Base-by-base conservation (phyloP, 2,329 filamentous ascomycete species). In the Gremmenia infestans region DNA sequence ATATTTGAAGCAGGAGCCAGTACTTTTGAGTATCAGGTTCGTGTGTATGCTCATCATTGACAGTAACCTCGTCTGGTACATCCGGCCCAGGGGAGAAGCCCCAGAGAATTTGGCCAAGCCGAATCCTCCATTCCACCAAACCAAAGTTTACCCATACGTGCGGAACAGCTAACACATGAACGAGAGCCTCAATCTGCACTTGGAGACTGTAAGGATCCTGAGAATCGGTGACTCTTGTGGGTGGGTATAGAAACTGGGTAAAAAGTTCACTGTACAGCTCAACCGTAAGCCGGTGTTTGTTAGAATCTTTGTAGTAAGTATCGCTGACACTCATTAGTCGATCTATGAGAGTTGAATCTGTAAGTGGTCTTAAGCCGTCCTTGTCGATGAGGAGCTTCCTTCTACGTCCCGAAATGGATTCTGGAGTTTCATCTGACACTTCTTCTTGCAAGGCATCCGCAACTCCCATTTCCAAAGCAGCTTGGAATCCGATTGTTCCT, bases 141-240 rank as follows among this genome's bases (percentile, higher is more conserved):
- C 85, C 87, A 61, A 91, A 87, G 70, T 91, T 86, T 51, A 87
- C 79, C 87, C 87, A 91, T 47, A 88, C 80, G 54, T 86, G 85
- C 53, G 83, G 78, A 7, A 81, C 73, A 0, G 80, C 81, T 46
- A 91, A 76, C 9, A 87, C 80, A 66, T 83, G 83, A 47, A 90
- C 77, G 17, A 91, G 72, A 4, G 83, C 81, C 61, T 85, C 78
- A 54, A 90, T 89, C 67, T 91, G 87, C 37, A 88, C 83, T 45
- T 85, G 78, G 19, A 91, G 73, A 53, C 86, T 81, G 64, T 82
- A 80, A 4, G 80, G 81, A 63, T 86, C 80, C 32, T 77, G 74
- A 66, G 73, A 78, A 71, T 81, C 85, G 58, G 80, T 80, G 55
- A 78, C 77, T 61, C 72, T 78, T 50, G 74, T 79, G 46, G 80